A percentile compares a stretch with the other conserved stretches of the same genome.
Conservation (phyloP, 768 basidiomycete species). For the Collybia nuda region DNA sequence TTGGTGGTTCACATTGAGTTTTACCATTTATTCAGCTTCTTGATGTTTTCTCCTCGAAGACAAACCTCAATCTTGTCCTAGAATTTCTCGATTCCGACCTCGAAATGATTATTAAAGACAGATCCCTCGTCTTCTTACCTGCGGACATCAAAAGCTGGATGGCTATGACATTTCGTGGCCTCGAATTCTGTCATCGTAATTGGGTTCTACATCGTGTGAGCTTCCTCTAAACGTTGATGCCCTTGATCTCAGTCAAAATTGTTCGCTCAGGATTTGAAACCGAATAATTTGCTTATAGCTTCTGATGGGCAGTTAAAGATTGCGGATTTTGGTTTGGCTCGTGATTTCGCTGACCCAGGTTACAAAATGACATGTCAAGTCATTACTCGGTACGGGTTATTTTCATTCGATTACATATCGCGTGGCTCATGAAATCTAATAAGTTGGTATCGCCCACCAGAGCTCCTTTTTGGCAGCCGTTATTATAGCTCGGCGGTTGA, state of each 20-base stretch:
- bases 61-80: conserved; percentile 94
- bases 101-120: conserved; percentile 95
- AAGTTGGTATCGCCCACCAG: conserved; percentile 98
- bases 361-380: conserved; percentile 98
- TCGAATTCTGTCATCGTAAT: conserved; percentile 98
- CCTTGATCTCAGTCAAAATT: not conserved
- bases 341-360: conserved; percentile 94
- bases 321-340: conserved; percentile 97
- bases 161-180: conserved; percentile 94
- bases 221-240: not conserved
- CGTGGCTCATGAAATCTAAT: conserved; percentile 2
- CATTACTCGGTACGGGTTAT: conserved; percentile 79
- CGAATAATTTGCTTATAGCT: conserved; percentile 95
- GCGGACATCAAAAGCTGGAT: conserved; percentile 99
- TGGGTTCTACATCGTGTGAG: conserved; percentile 90
- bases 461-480: conserved; percentile 87
- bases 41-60: conserved; percentile 96
- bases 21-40: conserved; percentile 58
- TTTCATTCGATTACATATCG: conserved; percentile 4
- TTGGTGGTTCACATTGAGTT: not conserved
- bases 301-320: conserved; percentile 91
- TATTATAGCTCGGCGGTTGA: conserved; percentile 93
- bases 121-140: conserved; percentile 86
- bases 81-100: conserved; percentile 96
- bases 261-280: conserved; percentile 82